Evolutionary conservation across 768 basidiomycete genomes (phyloP).

Genomic region (Leucosporidium scottii): DNA sequence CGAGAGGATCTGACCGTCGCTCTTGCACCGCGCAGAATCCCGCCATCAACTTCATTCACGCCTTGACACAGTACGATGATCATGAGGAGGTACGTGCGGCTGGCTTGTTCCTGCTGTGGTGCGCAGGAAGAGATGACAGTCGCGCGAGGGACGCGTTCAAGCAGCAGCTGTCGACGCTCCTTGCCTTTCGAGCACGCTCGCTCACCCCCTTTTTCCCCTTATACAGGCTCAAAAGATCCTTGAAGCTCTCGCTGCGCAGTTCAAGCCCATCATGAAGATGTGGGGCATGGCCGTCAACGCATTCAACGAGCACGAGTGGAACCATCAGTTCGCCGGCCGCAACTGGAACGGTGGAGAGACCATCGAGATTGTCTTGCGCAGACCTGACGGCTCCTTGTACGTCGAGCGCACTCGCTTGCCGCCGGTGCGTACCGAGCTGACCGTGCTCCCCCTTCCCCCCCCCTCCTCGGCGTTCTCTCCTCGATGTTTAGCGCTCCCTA

Average conservation of each 20-base stretch:
- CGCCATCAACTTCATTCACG: constrained; percentile 26
- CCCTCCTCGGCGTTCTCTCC: not conserved
- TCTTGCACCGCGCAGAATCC: constrained; percentile 11
- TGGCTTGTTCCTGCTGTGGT: not conserved
- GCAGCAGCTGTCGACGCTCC: not conserved
- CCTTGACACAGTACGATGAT: not conserved
- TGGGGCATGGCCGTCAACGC: constrained; percentile 17
- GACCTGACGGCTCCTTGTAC: constrained; percentile 16
- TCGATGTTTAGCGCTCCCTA: constrained; percentile 23
- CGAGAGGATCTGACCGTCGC: too few species aligned
- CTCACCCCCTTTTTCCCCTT: not conserved
- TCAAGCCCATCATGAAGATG: constrained; percentile 24
- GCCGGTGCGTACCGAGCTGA: not conserved
- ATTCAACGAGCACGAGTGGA: constrained; percentile 31
- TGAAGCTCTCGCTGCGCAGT: constrained; percentile 27
- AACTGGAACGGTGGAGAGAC: constrained; percentile 11
- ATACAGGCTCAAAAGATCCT: constrained; percentile 20
- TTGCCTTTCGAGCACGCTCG: not conserved
- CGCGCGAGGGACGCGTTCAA: too few species aligned
- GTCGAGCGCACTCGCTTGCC: not conserved
- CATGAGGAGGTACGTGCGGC: constrained; percentile 4
- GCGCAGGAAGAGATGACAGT: not conserved
- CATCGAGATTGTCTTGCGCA: constrained; percentile 23
- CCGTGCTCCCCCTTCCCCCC: too few species aligned
- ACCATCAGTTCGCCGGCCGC: constrained; percentile 23